These are phyloP conservation scores for Botryobasidium botryosum DNA, from an alignment of 768 basidiomycete genomes.

Conservation along the genomic window DNA sequence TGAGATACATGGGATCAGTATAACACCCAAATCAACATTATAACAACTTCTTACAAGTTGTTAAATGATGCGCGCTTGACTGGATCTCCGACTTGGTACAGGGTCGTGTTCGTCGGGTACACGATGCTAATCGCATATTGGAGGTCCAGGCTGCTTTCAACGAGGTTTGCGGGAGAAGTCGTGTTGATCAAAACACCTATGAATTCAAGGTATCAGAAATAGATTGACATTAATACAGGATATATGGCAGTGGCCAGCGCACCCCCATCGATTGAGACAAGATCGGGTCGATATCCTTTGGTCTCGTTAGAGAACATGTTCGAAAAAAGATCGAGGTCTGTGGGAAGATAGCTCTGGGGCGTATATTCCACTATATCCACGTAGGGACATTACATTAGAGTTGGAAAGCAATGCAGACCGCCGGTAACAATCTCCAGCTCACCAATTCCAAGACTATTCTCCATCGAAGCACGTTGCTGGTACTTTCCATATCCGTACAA, in stretches of 20 bases:
- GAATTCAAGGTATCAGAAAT: no score
- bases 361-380: constrained; percentile 38
- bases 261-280: constrained; percentile 25
- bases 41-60: no score
- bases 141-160: constrained; percentile 60
- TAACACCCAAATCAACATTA: no score
- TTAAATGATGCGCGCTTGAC: constrained; percentile 13
- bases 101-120: constrained; percentile 19
- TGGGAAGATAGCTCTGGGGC: constrained; percentile 30
- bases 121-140: constrained; percentile 17
- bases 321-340: constrained; percentile 18
- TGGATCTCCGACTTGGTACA: constrained; percentile 22
- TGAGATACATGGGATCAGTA: no score
- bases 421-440: no score
- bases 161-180: no score
- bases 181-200: no score
- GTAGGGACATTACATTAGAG: constrained; percentile 22
- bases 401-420: no score
- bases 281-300: constrained; percentile 24
- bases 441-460: constrained; percentile 27
- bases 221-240: constrained; percentile 27
- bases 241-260: constrained; percentile 1
- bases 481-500: constrained; percentile 13
- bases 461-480: constrained; percentile 14
- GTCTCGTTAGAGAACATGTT: constrained; percentile 25